Base-by-base conservation (phyloP, 1,284 basidiomycete genomes). In the Marasmius oreades region DNA sequence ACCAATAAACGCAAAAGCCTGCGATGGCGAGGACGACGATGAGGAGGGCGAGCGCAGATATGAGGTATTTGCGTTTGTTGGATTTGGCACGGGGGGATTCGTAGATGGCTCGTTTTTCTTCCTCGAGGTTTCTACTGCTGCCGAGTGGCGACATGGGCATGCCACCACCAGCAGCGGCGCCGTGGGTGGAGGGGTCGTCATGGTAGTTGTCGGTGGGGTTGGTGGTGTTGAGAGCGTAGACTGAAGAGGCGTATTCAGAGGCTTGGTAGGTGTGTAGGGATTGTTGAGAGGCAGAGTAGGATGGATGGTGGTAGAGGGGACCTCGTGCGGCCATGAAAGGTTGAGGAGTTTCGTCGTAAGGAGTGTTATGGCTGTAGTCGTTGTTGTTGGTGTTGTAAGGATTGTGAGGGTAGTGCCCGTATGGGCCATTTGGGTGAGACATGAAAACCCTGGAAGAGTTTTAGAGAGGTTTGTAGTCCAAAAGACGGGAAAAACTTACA, bases 61-160 rank as follows among this genome's bases (percentile, higher is more conserved):
- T 66, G 51, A 86, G 72, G 58, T 83, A 69, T 52, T 79, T 61
- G 61, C 71, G 78, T 47, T 81, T 80, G 56, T 77, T 83, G 0
- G 81, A 78, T 57, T 76, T 78, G 0, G 10, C 20, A 5, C 28
- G 28, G 2, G 82, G 78, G 2, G 79, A 63, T 14, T 72, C 69
- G 66, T 89, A 91, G 0, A 71, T 68, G 0, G 72, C 69, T 1
- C 79, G 78, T 67, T 92, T 90, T 67, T 89, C 86, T 50, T 76
- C 86, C 50, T 76, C 72, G 46, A 88, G 71, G 51, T 79, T 79
- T 44, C 76, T 58, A 33, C 61, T 67, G 44, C 67, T 70, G 3
- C 74, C 70, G 24, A 75, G 64, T 1, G 72, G 71, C 24, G 70
- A 67, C 72, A 73, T 72, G 6, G 68, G 69, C 56, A 75, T 64